phyloP scores from a whole-genome alignment of 768 basidiomycete species.

The Pleurotus tuber-regium region DNA sequence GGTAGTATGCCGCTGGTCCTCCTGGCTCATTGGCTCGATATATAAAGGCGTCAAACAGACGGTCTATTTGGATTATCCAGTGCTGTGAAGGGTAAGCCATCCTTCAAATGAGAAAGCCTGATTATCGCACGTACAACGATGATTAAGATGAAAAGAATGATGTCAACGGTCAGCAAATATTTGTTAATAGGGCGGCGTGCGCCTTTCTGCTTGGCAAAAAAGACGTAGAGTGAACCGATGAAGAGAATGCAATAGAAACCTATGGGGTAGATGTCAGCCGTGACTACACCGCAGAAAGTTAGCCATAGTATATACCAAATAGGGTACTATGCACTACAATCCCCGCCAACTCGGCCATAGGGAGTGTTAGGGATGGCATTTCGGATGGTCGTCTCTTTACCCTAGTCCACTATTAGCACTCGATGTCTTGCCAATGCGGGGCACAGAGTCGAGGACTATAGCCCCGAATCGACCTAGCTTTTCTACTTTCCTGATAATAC shows the following conservation, averaged over 20 bases:
- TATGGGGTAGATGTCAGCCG: neutral
- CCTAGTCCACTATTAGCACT: too few relatives aligned
- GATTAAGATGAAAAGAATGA: neutral
- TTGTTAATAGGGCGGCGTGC: neutral
- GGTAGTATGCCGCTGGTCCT: neutral
- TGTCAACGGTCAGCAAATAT: neutral
- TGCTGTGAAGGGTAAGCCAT: neutral
- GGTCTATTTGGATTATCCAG: neutral
- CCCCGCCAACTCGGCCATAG: neutral
- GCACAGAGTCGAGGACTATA: too few relatives aligned
- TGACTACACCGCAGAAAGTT: neutral
- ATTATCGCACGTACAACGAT: neutral
- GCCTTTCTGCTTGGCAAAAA: neutral
- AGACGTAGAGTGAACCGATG: neutral
- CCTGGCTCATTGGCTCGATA: neutral
- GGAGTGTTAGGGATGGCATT: neutral
- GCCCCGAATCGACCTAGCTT: too few relatives aligned
- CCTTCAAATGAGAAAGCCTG: neutral
- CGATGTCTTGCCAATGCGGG: too few relatives aligned
- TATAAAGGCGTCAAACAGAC: neutral
- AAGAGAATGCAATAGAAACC: neutral
- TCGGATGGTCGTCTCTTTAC: too few relatives aligned
- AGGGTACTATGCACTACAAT: neutral
- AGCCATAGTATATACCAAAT: neutral
- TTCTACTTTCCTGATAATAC: too few relatives aligned